These are phyloP conservation scores for Calonectria multiphialidica DNA, from an alignment of 2,329 filamentous ascomycete genomes.

Conservation along the genomic window DNA sequence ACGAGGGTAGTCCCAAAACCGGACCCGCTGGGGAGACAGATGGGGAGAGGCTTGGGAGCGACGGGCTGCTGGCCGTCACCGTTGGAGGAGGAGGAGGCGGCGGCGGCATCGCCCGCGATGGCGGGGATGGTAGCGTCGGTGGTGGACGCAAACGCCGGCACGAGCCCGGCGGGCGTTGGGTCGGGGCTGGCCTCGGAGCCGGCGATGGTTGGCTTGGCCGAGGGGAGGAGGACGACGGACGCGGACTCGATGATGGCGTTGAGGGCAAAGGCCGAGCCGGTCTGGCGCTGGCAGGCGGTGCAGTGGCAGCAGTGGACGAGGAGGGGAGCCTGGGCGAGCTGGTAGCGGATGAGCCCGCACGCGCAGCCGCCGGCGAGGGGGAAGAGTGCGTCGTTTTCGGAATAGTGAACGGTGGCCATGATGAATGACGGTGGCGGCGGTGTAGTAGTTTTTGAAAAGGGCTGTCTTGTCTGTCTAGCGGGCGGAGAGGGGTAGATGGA, in stretches of 20 bases:
- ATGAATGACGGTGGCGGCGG: slow-evolving; percentile 4
- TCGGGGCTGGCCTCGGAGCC: slow-evolving; percentile 22
- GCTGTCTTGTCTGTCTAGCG: not conserved
- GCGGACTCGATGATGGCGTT: slow-evolving; percentile 57
- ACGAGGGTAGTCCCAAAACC: slow-evolving; percentile 54
- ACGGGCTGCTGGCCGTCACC: not conserved
- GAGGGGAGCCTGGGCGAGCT: slow-evolving; percentile 68
- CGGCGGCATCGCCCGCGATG: not conserved
- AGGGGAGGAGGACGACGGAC: slow-evolving; percentile 47
- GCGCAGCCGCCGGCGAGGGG: slow-evolving; percentile 67
- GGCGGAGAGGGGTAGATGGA: not conserved
- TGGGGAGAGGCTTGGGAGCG: slow-evolving; percentile 30
- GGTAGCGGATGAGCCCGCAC: slow-evolving; percentile 77
- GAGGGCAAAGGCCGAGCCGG: slow-evolving; percentile 53
- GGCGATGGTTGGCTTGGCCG: slow-evolving; percentile 39
- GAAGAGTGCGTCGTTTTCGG: slow-evolving; percentile 39
- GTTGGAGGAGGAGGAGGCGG: too few relatives aligned
- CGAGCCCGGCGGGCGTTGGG: slow-evolving; percentile 22
- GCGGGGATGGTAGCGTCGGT: slow-evolving; percentile 32
- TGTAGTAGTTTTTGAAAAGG: not conserved
- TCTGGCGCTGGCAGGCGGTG: slow-evolving; percentile 59
- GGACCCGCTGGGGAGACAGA: slow-evolving; percentile 54
- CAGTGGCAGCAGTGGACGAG: slow-evolving; percentile 62
- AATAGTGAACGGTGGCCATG: slow-evolving; percentile 41
- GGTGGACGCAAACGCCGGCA: slow-evolving; percentile 36